Conservation (phyloP, 140 eudicot species). For the Bidens hawaiensis region DNA sequence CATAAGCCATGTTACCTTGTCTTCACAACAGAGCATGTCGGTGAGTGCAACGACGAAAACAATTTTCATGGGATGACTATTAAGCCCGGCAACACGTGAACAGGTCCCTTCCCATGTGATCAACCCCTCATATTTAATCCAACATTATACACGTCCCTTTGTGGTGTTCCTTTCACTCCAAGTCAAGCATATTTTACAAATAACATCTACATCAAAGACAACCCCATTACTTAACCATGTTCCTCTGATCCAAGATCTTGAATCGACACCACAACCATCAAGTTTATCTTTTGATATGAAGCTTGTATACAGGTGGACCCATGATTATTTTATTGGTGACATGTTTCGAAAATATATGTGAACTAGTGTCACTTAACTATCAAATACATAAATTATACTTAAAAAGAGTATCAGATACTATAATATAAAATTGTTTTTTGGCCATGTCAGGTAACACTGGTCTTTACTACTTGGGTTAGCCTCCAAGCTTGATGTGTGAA, state of each 20-base stretch:
- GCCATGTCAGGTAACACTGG: no score
- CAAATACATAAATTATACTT: no score
- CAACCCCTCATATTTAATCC: conserved; percentile 12
- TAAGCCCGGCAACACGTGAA: background rate
- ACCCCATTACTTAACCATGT: conserved; percentile 2
- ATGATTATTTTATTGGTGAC: no score
- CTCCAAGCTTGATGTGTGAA: background rate
- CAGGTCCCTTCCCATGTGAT: conserved; percentile 23
- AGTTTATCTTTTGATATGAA: background rate
- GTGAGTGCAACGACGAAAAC: background rate
- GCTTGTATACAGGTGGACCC: background rate
- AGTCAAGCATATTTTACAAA: conserved; percentile 1
- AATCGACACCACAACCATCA: conserved; percentile 1
- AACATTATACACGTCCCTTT: conserved; percentile 8
- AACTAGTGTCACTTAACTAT: no score
- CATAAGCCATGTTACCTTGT: background rate
- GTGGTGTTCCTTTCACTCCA: conserved; percentile 7
- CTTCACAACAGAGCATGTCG: background rate
- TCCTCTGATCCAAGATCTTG: background rate
- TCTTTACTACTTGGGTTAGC: no score
- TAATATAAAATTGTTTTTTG: no score
- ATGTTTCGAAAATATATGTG: no score
- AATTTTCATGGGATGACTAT: background rate
- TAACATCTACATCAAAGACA: background rate
- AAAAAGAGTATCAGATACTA: no score